Evolutionary conservation across 768 basidiomycete species (phyloP).

Genomic region (Collybia sordida): DNA sequence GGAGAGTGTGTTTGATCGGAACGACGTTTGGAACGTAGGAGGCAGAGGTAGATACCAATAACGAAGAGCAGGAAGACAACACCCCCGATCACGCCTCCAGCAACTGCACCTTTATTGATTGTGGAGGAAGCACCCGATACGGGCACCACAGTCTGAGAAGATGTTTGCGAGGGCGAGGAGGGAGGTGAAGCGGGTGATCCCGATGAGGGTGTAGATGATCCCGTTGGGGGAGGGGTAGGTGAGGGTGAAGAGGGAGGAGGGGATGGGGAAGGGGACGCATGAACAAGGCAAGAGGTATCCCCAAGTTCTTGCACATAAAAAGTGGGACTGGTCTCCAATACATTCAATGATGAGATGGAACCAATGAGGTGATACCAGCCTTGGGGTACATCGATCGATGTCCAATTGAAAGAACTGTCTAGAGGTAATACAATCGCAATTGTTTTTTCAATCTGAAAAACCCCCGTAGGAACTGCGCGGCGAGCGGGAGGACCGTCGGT

Average conservation of each 20-base stretch:
- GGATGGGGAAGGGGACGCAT: conserved; percentile 19
- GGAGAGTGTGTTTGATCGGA: too few species aligned
- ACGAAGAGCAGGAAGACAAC: conserved; percentile 32
- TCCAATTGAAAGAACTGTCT: conserved; percentile 14
- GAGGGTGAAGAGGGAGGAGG: conserved; percentile 24
- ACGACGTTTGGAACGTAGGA: neutral
- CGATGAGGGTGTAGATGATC: conserved; percentile 33
- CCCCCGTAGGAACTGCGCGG: too few species aligned
- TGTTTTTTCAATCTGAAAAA: neutral
- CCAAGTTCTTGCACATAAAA: conserved; percentile 40
- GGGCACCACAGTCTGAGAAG: conserved; percentile 8
- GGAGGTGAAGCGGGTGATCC: conserved; percentile 12
- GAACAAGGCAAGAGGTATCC: conserved; percentile 47
- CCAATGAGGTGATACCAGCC: too few species aligned
- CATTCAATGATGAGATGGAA: too few species aligned
- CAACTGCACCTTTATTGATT: conserved; percentile 32
- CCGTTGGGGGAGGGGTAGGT: conserved; percentile 25
- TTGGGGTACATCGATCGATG: conserved; percentile 17
- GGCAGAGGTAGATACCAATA: conserved; percentile 28
- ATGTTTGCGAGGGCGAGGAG: conserved; percentile 12
- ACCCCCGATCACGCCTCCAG: conserved; percentile 43
- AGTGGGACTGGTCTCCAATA: conserved; percentile 38
- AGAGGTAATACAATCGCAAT: neutral
- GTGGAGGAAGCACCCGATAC: conserved; percentile 22
- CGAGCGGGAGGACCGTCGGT: too few species aligned